These are phyloP conservation scores for Hypoxylon perforatum DNA, from an alignment of 495 filamentous ascomycete genomes.

Conservation along the genomic window DNA sequence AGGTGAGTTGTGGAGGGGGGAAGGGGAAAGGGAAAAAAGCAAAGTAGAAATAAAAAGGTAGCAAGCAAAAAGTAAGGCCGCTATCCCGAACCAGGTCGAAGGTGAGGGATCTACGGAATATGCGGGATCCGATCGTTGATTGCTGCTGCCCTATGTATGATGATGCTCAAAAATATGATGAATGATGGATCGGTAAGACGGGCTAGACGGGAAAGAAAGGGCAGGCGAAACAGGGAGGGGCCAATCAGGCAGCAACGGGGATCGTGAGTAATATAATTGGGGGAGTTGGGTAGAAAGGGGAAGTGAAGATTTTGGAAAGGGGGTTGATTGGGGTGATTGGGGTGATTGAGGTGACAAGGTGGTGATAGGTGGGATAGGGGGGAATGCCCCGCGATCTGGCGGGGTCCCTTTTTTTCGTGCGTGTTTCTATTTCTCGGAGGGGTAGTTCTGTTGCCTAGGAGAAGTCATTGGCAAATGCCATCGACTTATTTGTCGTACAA, in stretches of 20 bases:
- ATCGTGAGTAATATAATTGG: constrained; percentile 31
- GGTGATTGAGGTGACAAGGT: constrained; percentile 11
- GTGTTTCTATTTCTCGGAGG: constrained; percentile 20
- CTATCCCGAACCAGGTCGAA: constrained; percentile 29
- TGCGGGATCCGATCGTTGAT: constrained; percentile 27
- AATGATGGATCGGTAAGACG: constrained; percentile 29
- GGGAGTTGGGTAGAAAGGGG: constrained; percentile 35
- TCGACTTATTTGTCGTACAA: constrained; percentile 40
- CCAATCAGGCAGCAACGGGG: constrained; percentile 43
- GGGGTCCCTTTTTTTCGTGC: constrained; percentile 20
- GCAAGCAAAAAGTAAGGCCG: constrained; percentile 4
- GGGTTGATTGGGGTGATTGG: neutral
- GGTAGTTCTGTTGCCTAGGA: constrained; percentile 25
- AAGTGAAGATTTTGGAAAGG: constrained; percentile 3
- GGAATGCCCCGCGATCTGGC: constrained; percentile 26
- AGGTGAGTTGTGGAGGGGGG: neutral
- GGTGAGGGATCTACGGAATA: constrained; percentile 36
- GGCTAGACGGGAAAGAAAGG: constrained; percentile 10
- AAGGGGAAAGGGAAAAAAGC: neutral
- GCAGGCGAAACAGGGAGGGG: constrained; percentile 25
- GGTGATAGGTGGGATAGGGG: constrained; percentile 12
- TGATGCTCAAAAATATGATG: constrained; percentile 33
- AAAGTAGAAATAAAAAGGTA: constrained; percentile 7
- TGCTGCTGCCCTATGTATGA: constrained; percentile 20
- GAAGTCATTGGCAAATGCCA: constrained; percentile 37